Evolutionary conservation across 306 rosid genomes (phyloP).

Genomic region (Castanospermum australe): DNA sequence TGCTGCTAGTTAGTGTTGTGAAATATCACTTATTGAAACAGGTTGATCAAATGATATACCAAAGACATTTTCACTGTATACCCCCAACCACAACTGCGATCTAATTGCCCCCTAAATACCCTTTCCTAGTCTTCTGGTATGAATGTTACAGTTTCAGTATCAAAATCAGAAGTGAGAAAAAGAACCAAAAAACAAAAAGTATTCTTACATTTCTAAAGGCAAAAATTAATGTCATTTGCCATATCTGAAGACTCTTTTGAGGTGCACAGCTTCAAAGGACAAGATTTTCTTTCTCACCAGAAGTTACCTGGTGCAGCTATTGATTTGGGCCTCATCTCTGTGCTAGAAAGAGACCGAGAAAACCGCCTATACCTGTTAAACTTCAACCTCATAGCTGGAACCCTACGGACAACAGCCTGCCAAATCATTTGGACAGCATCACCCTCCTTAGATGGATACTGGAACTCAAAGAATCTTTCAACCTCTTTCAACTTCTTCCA

Average conservation of each 20-base stretch:
- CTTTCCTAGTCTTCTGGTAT: not conserved
- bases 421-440: conserved; percentile 91
- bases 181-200: not conserved
- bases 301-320: conserved; percentile 50
- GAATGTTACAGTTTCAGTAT: conserved; percentile 19
- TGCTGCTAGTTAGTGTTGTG: not conserved
- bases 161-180: not conserved
- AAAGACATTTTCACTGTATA: not conserved
- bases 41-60: not conserved
- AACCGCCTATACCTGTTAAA: conserved; percentile 58
- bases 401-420: conserved; percentile 75
- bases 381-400: conserved; percentile 57
- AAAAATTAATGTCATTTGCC: not conserved
- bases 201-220: conserved; percentile 32
- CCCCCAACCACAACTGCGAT: not conserved
- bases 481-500: conserved; percentile 73
- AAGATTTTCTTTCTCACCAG: conserved; percentile 26
- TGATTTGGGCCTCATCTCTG: conserved; percentile 14
- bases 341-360: conserved; percentile 22
- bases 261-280: not conserved
- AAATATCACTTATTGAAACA: not conserved
- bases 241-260: conserved; percentile 9
- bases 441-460: conserved; percentile 63
- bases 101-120: conserved; percentile 2
- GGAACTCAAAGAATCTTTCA: conserved; percentile 60